phyloP scores from a whole-genome alignment of 805 yeast species.

The Cyberlindnera galapagoensis region DNA sequence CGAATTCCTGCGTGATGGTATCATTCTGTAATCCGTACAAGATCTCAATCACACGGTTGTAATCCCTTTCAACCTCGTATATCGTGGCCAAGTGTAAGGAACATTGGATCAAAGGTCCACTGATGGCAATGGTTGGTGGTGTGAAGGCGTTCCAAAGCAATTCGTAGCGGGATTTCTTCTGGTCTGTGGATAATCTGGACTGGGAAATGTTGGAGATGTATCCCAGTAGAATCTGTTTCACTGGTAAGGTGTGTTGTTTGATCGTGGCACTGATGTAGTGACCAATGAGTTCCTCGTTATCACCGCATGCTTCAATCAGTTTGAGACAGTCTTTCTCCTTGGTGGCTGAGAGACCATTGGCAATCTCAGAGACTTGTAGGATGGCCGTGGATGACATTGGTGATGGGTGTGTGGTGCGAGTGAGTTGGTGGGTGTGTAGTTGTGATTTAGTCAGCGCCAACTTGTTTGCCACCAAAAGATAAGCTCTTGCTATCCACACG shows the following conservation, averaged over 20 bases:
- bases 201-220: conserved; percentile 9
- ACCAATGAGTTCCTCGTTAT: background rate
- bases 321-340: conserved; percentile 13
- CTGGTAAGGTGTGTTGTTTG: conserved; percentile 18
- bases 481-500: background rate
- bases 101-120: conserved; percentile 9
- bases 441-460: too few relatives aligned
- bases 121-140: conserved; percentile 16
- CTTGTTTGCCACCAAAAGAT: too few relatives aligned
- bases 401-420: too few relatives aligned
- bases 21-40: conserved; percentile 14
- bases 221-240: conserved; percentile 10
- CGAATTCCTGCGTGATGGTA: conserved; percentile 14
- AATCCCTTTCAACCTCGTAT: conserved; percentile 7
- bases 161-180: conserved; percentile 7
- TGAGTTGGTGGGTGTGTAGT: too few relatives aligned
- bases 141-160: conserved; percentile 10
- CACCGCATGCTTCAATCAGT: conserved; percentile 1
- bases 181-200: background rate
- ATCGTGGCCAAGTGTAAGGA: conserved; percentile 9
- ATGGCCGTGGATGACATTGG: conserved; percentile 15
- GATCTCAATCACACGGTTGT: conserved; percentile 5
- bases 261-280: conserved; percentile 11
- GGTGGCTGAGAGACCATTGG: conserved; percentile 7
- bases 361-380: conserved; percentile 10